Base-by-base conservation (phyloP, 495 filamentous ascomycete genomes). In the Podospora pseudopauciseta region DNA sequence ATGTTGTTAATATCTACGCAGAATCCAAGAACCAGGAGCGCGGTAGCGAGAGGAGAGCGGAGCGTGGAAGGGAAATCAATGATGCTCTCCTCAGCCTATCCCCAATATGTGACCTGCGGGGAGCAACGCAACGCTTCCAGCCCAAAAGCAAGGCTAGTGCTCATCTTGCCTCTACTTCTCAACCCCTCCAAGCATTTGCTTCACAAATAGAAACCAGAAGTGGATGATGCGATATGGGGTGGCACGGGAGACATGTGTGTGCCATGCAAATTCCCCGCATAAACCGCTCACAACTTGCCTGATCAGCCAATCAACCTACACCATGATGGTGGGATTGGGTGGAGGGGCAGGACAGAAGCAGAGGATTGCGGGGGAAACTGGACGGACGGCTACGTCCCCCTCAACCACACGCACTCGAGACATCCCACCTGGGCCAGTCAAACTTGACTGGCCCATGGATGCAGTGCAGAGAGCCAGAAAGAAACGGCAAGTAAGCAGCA, bases 31-130 rank as follows among this genome's bases (percentile, higher is more conserved):
- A 65, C 67, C 67, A 62, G 56, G 60, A 54, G 54, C 28, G 27
- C 56, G 67, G 62, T 60, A 68, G 56, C 62, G 67, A 49, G 67
- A 49, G 39, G 64, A 20, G 5, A 5, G 34, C 2, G 2, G 39
- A 18, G 59, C 23, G 16, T 11, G 59, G 15, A 61, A n/a, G 59
- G 59, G 18, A 4, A 58, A 49, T 49, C 39, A 49, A 49, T 16
- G 9, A 49, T 49, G 39, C 39, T 49, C 34, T 39, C 39, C 39
- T 16, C 39, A 11, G 15, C 39, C 39, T 49, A 49, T 49, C 39
- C 39, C 39, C 39, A 49, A 49, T 11, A 49, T 6, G 39, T 49
- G 39, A 49, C 2, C 39, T 49, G 39, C 13, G 15, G 9, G 39
- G 9, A 49, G 15, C 39, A 11, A 49, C 39, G 15, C 39, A 11